Evolutionary conservation across 192 early-diverging fungal species (phyloP).

Genomic region (Coemansia sp.): DNA sequence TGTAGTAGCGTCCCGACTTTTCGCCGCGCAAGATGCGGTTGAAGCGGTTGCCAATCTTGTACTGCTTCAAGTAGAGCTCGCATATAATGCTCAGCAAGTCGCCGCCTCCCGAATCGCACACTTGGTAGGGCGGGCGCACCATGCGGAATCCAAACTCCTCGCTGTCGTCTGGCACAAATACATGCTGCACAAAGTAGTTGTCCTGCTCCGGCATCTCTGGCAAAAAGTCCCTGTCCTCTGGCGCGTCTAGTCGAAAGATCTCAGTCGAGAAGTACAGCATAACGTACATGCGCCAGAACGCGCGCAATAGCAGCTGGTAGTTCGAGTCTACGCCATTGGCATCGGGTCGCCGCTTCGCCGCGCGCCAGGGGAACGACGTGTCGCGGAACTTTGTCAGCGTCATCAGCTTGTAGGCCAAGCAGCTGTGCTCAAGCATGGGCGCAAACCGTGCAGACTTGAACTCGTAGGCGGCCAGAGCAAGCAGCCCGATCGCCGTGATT

Average conservation of each 20-base stretch:
- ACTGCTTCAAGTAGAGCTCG: conserved; percentile 49
- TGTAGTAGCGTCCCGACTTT: conserved; percentile 36
- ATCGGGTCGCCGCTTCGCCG: conserved; percentile 17
- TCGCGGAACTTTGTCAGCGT: conserved; percentile 49
- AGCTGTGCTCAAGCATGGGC: conserved; percentile 55
- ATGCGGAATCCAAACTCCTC: conserved; percentile 51
- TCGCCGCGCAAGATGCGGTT: conserved; percentile 53
- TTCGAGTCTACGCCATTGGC: conserved; percentile 39
- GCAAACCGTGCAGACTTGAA: conserved; percentile 59
- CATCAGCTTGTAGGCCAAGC: conserved; percentile 50
- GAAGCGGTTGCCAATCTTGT: conserved; percentile 54
- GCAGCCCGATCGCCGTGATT: conserved; percentile 29
- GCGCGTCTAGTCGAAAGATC: conserved; percentile 53
- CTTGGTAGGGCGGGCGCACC: conserved; percentile 29
- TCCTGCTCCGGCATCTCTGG: conserved; percentile 49
- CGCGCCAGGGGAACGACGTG: conserved; percentile 53
- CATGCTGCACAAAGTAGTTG: conserved; percentile 45
- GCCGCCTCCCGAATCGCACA: conserved; percentile 25
- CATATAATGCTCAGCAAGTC: conserved; percentile 42
- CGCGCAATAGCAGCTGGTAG: conserved; percentile 51
- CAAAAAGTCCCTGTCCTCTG: conserved; percentile 55
- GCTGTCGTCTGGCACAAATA: conserved; percentile 41
- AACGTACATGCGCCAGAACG: conserved; percentile 52
- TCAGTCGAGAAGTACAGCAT: conserved; percentile 48
- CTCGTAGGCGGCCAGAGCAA: conserved; percentile 49